Percentiles rank a stretch among this genome's conserved stretches.
phyloP scores from a whole-genome alignment of 805 yeast genomes.

The Phaffomyces opuntiae region DNA sequence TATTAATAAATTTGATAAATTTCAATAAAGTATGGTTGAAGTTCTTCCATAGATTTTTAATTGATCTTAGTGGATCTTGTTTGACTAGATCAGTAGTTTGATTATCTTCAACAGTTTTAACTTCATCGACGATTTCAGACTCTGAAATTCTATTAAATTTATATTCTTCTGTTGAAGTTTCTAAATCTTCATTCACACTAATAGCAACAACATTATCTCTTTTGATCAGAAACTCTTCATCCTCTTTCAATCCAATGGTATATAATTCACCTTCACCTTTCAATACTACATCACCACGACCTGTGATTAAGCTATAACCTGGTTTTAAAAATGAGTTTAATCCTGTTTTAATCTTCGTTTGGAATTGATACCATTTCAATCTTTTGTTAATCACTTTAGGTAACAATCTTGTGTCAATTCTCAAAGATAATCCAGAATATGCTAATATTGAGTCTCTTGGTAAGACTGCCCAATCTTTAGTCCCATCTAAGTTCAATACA shows the following conservation, averaged over 20 bases:
- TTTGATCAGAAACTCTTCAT: slow-evolving; percentile 43
- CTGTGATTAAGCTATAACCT: slow-evolving; percentile 44
- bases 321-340: slow-evolving; percentile 26
- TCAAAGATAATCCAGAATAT: slow-evolving; percentile 46
- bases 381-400: slow-evolving; percentile 30
- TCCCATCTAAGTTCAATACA: slow-evolving; percentile 44
- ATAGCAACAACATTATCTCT: slow-evolving; percentile 41
- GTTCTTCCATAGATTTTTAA: too few species aligned
- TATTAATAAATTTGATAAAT: slow-evolving; percentile 1
- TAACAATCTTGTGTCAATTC: slow-evolving; percentile 28
- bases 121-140: not conserved
- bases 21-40: not conserved
- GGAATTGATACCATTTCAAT: slow-evolving; percentile 18
- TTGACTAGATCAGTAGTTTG: slow-evolving; percentile 2
- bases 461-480: slow-evolving; percentile 56
- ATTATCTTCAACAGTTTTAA: not conserved
- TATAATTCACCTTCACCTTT: slow-evolving; percentile 51
- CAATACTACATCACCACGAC: slow-evolving; percentile 51
- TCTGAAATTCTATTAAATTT: slow-evolving; percentile 1
- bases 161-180: slow-evolving; percentile 3
- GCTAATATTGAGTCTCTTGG: slow-evolving; percentile 41
- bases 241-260: slow-evolving; percentile 35
- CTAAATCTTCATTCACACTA: slow-evolving; percentile 37
- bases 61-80: not conserved
- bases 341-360: slow-evolving; percentile 30